These are phyloP conservation scores for Mortierella sp. DNA, from an alignment of 371 early-diverging fungal genomes.

Conservation along the genomic window DNA sequence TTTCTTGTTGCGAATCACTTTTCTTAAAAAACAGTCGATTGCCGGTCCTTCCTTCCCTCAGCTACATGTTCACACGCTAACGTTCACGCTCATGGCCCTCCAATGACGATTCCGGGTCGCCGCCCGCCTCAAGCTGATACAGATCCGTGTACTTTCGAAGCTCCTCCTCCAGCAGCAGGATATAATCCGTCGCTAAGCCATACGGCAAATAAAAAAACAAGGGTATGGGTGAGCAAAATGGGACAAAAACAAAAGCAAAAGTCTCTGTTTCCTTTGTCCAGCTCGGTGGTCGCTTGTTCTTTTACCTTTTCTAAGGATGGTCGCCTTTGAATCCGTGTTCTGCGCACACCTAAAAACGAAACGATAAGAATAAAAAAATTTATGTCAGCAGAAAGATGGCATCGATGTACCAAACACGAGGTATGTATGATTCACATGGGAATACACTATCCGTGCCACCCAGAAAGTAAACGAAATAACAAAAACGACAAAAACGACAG, in stretches of 20 bases:
- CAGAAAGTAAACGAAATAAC: not conserved
- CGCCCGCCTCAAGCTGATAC: slow-evolving; percentile 43
- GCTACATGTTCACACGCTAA: too few species aligned
- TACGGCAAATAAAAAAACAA: not conserved
- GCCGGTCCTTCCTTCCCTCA: too few species aligned
- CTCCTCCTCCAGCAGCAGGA: slow-evolving; percentile 45
- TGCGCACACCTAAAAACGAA: slow-evolving; percentile 31
- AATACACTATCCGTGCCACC: not conserved
- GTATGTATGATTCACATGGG: slow-evolving; percentile 6
- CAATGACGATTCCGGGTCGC: slow-evolving; percentile 44
- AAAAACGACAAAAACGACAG: not conserved
- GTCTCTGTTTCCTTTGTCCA: not conserved
- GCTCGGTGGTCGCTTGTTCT: not conserved
- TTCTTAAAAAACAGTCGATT: too few species aligned
- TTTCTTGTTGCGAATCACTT: too few species aligned
- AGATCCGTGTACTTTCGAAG: slow-evolving; percentile 50
- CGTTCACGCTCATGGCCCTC: slow-evolving; percentile 48
- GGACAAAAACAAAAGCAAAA: not conserved
- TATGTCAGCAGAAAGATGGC: slow-evolving; percentile 3
- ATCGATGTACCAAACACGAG: too few species aligned
- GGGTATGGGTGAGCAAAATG: not conserved
- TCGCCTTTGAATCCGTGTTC: slow-evolving; percentile 53
- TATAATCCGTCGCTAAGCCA: slow-evolving; percentile 44
- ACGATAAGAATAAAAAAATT: not conserved
- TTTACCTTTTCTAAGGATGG: slow-evolving; percentile 49